Base-by-base conservation (phyloP, 176 grass and related monocot species). In the Carex parvula region DNA sequence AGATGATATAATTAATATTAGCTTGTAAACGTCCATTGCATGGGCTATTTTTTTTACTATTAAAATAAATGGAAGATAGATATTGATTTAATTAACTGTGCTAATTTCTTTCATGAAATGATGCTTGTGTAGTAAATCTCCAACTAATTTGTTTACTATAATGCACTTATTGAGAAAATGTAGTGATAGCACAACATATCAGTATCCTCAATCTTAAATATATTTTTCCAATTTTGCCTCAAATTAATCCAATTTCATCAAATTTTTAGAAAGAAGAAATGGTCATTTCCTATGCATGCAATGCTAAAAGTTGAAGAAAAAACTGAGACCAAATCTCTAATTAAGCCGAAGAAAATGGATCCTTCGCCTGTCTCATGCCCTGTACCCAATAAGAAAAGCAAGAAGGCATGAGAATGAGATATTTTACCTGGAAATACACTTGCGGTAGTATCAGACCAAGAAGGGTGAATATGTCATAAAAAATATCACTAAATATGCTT, bases 251-350 rank as follows among this genome's bases (percentile, higher is more conserved):
- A 8, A 48, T 77, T 32, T 77, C 1, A 5, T 56, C 22, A 32
- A 77, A 54, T 95, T 89, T n/a, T 89, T 91, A 99, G 96, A 90
- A 87, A 52, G 88, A 95, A 87, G 92, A 90, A 85, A 79, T 67
- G 89, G 29, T 42, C 18, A 44, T 83, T 62, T 46, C 74, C 2
- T 69, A 89, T 80, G 87, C 88, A 89, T 80, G 87, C 88, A 84
- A 95, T 90, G 61, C 82, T 84, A 69, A 84, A 84, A 60, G 37
- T 62, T 32, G 89, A 89, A 48, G 84, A 89, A 56, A 89, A 90
- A 56, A 81, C 81, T 90, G 87, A 90, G 86, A 83, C 81, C 21
- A 90, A 64, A 48, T 87, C 86, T 4, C 85, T 70, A 30, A 84
- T 88, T 50, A 90, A 87, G 74, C 80, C 72, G 65, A 92, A 73